Percentiles rank a stretch among this genome's conserved stretches.
Conservation (phyloP, 768 basidiomycete species). For the Calvatia gigantea region DNA sequence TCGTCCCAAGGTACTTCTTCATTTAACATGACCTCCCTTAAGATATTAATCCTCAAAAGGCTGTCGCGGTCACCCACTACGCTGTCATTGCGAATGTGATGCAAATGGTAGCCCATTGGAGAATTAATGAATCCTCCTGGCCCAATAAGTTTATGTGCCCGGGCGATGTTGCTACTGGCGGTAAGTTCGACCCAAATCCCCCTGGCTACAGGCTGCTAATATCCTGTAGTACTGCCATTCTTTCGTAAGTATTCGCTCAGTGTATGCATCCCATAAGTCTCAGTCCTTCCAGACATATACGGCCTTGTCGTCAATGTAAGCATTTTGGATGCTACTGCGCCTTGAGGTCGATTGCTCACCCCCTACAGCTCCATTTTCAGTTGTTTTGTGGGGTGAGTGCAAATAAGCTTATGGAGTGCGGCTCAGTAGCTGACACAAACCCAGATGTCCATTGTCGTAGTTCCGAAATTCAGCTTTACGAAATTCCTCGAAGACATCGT, state of each 20-base stretch:
- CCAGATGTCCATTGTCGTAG: constrained; percentile 54
- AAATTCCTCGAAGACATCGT: constrained; percentile 53
- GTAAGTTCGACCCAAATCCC: constrained; percentile 30
- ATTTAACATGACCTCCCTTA: neutral
- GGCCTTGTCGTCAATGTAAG: constrained; percentile 55
- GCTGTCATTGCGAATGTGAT: constrained; percentile 59
- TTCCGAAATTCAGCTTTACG: constrained; percentile 61
- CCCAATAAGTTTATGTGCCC: constrained; percentile 39
- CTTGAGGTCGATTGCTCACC: constrained; percentile 4
- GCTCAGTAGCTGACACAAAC: constrained; percentile 1
- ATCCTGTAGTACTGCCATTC: constrained; percentile 48
- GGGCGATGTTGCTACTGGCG: constrained; percentile 56
- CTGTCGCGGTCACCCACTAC: constrained; percentile 66
- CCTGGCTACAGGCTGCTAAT: neutral
- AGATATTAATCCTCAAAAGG: constrained; percentile 31
- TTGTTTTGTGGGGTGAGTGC: constrained; percentile 49
- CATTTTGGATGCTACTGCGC: constrained; percentile 1
- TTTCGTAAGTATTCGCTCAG: constrained; percentile 37
- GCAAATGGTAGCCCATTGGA: constrained; percentile 54
- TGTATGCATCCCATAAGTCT: neutral
- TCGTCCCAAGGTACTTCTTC: constrained; percentile 31
- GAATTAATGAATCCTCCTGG: constrained; percentile 35
- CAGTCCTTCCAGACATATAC: constrained; percentile 45
- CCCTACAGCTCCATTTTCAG: constrained; percentile 45
- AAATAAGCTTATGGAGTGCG: neutral